Percentiles rank a stretch among this genome's conserved stretches.
These are phyloP conservation scores for Ceratocystis albifundus DNA, from an alignment of 2,329 filamentous ascomycete genomes.

Conservation along the genomic window DNA sequence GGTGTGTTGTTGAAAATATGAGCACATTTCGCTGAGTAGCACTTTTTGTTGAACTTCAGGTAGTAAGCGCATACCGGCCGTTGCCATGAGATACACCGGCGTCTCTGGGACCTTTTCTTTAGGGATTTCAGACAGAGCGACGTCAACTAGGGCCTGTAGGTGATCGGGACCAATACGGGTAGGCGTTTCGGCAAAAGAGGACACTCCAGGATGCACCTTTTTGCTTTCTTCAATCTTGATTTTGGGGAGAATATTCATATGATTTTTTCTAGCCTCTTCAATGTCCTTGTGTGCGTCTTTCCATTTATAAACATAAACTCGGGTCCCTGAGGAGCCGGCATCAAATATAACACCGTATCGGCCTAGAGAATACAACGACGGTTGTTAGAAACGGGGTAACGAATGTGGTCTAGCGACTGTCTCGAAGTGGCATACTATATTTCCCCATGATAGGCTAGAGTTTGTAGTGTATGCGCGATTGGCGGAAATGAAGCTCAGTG, in stretches of 20 bases:
- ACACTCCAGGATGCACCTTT: constrained; percentile 89
- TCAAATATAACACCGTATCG: constrained; percentile 92
- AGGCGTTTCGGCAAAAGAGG: constrained; percentile 71
- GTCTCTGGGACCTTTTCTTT: constrained; percentile 66
- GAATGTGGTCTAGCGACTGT: neutral
- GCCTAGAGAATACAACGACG: constrained; percentile 31
- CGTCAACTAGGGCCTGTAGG: constrained; percentile 64
- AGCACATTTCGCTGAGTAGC: constrained; percentile 67
- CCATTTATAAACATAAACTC: constrained; percentile 91
- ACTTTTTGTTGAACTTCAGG: constrained; percentile 59
- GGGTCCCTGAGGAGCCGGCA: constrained; percentile 93
- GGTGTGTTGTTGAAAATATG: constrained; percentile 65
- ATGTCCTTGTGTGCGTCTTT: constrained; percentile 52
- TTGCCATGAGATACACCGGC: constrained; percentile 88
- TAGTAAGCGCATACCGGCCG: constrained; percentile 84
- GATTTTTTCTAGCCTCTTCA: constrained; percentile 25
- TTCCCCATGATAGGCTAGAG: constrained; percentile 29
- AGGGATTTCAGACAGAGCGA: constrained; percentile 71
- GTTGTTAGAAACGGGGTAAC: neutral
- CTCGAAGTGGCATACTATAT: constrained; percentile 28
- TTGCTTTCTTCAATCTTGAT: constrained; percentile 78
- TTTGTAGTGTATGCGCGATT: neutral
- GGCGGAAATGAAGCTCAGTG: neutral
- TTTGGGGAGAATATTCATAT: constrained; percentile 57
- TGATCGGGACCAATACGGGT: constrained; percentile 70